Base-by-base conservation (phyloP, 345 rosid species). In the Euphorbia tirucalli region DNA sequence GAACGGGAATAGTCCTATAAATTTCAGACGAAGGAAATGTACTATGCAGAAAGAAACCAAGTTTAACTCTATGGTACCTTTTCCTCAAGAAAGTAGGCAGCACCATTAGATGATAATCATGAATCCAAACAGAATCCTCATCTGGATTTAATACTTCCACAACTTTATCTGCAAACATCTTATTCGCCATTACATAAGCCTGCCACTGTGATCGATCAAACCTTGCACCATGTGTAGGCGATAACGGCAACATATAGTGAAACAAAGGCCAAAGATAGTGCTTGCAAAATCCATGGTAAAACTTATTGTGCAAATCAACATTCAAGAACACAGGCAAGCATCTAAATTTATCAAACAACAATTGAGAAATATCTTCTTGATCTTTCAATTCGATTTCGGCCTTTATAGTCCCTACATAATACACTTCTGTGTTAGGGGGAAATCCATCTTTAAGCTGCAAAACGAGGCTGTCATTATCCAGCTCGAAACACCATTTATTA, bases 231-330 rank as follows among this genome's bases (percentile, higher is more conserved):
- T 83, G 85, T 49, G 81, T 77, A 37, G 85, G 81, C 27, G 88
- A 77, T 78, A 82, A 67, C 8, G 96, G 96, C 41, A 87, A 46
- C 79, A 87, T 84, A 68, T 88, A 92, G 69, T 92, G 97, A 75
- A 92, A 83, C 80, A 88, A 68, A 27, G 93, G 97, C 97, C 97
- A 92, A 13, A 92, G 88, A 62, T 90, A 90, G 78, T 90, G 97
- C 75, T 92, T 92, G 27, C 97, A 92, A 52, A 90, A 90, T 0
- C 97, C 97, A 41, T 92, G 97, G 30, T 92, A 92, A 75, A 78
- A 92, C 82, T 58, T 83, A 75, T 58, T 68, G 61, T 77, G 75
- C 78, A 83, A 37, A 15, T 92, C 97, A n/a, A 52, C 24, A 4
- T 89, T 75, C 68, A 92, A 71, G 76, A 88, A 92, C 18, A 87